phyloP scores from a whole-genome alignment of 2,329 filamentous ascomycete species.

The Ascochyta koolunga region DNA sequence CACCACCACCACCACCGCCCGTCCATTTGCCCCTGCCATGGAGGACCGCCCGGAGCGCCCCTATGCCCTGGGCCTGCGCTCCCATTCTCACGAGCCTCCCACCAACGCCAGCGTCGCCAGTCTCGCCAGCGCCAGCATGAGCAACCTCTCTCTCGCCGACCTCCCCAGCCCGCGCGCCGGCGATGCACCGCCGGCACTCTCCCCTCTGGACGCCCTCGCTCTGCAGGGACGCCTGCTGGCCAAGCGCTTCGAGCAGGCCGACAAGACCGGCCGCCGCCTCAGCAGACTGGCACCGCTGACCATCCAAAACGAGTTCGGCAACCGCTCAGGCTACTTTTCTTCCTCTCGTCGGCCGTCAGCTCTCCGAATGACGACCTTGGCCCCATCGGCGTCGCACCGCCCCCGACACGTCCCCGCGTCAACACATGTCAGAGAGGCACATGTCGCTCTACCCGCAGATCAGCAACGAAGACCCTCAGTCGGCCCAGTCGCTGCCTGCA shows the following conservation, averaged over 20 bases:
- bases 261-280: conserved; percentile 74
- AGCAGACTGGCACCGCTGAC: conserved; percentile 85
- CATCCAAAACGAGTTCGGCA: conserved; percentile 79
- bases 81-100: conserved; percentile 40
- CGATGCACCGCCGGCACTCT: conserved; percentile 82
- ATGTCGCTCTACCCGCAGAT: conserved; percentile 47
- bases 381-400: conserved; percentile 30
- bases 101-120: conserved; percentile 23
- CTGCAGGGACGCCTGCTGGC: conserved; percentile 88
- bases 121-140: conserved; percentile 38
- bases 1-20: conserved; percentile 1
- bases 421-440: conserved; percentile 41
- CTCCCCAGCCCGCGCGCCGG: conserved; percentile 58
- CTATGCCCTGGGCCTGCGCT: conserved; percentile 41
- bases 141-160: conserved; percentile 43
- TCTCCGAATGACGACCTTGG: conserved; percentile 56
- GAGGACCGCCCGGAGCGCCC: conserved; percentile 39
- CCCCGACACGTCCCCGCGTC: conserved; percentile 36
- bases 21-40: conserved; percentile 27
- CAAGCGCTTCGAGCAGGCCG: conserved; percentile 80
- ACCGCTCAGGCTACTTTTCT: conserved; percentile 81
- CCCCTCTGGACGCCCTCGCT: conserved; percentile 93
- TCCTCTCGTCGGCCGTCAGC: conserved; percentile 68
- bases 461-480: conserved; percentile 36
- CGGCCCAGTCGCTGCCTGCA: conserved; percentile 36